A percentile compares a stretch with the other conserved stretches of the same genome.
Evolutionary conservation across 176 grass and related monocot species (phyloP).

Genomic region (Coix lacrymajobi): DNA sequence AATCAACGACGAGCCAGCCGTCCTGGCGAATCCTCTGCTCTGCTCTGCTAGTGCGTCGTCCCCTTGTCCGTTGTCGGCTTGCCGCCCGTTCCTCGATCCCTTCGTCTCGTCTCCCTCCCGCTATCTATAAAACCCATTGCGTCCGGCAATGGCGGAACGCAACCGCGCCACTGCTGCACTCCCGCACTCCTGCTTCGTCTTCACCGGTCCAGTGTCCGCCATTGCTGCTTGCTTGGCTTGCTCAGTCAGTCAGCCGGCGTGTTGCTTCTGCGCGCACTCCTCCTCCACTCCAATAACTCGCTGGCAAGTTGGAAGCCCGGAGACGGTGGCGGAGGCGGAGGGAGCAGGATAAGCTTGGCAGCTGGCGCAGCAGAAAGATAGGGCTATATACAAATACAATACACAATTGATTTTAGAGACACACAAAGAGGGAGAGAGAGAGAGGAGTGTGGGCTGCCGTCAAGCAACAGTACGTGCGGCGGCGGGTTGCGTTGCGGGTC

Average conservation of each 20-base stretch:
- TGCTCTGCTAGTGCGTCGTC: no score
- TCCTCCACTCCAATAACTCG: neutral
- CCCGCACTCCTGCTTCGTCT: neutral
- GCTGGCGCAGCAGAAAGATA: neutral
- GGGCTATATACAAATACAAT: no score
- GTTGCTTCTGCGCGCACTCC: neutral
- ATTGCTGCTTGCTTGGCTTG: neutral
- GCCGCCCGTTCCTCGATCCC: neutral
- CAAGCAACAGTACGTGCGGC: neutral
- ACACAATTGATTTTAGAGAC: no score
- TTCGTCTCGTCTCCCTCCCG: neutral
- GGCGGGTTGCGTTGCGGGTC: neutral
- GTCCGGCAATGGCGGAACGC: neutral
- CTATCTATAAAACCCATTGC: conserved; percentile 39
- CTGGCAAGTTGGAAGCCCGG: neutral
- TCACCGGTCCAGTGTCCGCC: neutral
- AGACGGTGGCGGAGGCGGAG: neutral
- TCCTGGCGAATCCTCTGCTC: neutral
- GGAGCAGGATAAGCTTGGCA: neutral
- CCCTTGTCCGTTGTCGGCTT: neutral
- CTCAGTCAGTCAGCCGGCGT: neutral
- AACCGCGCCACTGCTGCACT: neutral
- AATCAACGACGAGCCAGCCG: neutral
- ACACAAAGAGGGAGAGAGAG: no score
- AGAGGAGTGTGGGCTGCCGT: neutral